phyloP scores from a whole-genome alignment of 148 eudicot genomes.

The Camellia granthamiana region DNA sequence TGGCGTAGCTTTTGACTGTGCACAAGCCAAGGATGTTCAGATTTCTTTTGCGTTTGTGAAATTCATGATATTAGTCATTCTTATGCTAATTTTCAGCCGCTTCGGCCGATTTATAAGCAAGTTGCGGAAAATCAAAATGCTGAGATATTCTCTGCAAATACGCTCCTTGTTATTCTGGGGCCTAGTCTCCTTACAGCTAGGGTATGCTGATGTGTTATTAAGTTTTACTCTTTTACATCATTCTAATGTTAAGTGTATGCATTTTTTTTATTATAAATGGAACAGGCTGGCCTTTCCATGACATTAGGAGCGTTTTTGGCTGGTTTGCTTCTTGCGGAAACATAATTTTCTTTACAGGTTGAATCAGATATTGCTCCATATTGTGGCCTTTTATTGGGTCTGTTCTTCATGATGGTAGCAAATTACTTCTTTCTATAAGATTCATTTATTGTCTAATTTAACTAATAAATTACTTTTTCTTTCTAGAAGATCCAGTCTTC shows the following conservation, averaged over 20 bases:
- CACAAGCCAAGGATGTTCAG: not conserved
- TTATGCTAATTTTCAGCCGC: slow-evolving; percentile 58
- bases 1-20: too few relatives aligned
- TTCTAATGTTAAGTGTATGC: slow-evolving; percentile 1
- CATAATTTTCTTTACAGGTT: slow-evolving; percentile 95
- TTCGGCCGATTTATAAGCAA: slow-evolving; percentile 95
- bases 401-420: slow-evolving; percentile 96
- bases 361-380: slow-evolving; percentile 99
- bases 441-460: not conserved
- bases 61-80: slow-evolving; percentile 13
- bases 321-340: slow-evolving; percentile 98
- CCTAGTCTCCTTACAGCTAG: slow-evolving; percentile 98
- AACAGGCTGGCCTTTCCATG: slow-evolving; percentile 99
- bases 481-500: too few relatives aligned
- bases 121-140: slow-evolving; percentile 98
- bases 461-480: not conserved
- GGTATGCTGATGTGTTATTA: slow-evolving; percentile 39
- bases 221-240: not conserved
- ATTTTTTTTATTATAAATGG: slow-evolving; percentile 9
- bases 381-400: slow-evolving; percentile 96
- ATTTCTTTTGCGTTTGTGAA: slow-evolving; percentile 4
- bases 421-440: not conserved
- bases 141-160: slow-evolving; percentile 95
- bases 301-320: slow-evolving; percentile 98
- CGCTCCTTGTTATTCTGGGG: slow-evolving; percentile 92